phyloP scores from a whole-genome alignment of 495 filamentous ascomycete genomes.

The Corynascus novoguineensis region DNA sequence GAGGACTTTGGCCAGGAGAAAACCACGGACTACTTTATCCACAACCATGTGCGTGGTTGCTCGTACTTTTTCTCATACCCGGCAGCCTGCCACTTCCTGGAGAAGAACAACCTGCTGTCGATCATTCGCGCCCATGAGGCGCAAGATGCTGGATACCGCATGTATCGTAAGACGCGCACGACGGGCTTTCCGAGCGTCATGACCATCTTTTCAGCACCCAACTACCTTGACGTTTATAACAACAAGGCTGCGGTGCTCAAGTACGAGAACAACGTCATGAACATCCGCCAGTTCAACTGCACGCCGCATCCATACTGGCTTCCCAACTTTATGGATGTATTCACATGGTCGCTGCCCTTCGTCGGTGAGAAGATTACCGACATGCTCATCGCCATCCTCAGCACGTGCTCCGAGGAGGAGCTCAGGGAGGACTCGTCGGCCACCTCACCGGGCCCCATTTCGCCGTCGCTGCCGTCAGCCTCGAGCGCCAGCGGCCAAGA shows the following conservation, averaged over 20 bases:
- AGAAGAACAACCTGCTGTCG: conserved; percentile 97
- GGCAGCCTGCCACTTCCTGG: conserved; percentile 93
- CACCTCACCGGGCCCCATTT: conserved; percentile 58
- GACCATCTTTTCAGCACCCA: conserved; percentile 99
- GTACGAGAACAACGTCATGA: conserved; percentile 99
- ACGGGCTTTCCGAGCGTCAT: conserved; percentile 99
- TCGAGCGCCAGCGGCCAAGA: conserved; percentile 47
- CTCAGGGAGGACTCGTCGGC: conserved; percentile 65
- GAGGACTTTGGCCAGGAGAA: conserved; percentile 99
- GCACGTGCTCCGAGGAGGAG: conserved; percentile 96
- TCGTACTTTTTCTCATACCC: conserved; percentile 99
- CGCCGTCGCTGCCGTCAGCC: conserved; percentile 54
- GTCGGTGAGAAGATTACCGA: conserved; percentile 99
- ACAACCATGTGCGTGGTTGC: conserved; percentile 97
- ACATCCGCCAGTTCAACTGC: conserved; percentile 99
- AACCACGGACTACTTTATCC: conserved; percentile 91
- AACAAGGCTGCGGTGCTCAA: conserved; percentile 98
- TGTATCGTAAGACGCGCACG: conserved; percentile 97
- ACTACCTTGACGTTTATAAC: conserved; percentile 99
- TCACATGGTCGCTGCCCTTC: conserved; percentile 98
- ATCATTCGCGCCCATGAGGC: conserved; percentile 98
- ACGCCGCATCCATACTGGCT: conserved; percentile 99
- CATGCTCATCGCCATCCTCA: conserved; percentile 97
- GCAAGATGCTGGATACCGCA: conserved; percentile 96
- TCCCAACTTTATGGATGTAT: conserved; percentile 99